Conservation (phyloP, 192 early-diverging fungal genomes). For the Gamsiella multidivaricata region DNA sequence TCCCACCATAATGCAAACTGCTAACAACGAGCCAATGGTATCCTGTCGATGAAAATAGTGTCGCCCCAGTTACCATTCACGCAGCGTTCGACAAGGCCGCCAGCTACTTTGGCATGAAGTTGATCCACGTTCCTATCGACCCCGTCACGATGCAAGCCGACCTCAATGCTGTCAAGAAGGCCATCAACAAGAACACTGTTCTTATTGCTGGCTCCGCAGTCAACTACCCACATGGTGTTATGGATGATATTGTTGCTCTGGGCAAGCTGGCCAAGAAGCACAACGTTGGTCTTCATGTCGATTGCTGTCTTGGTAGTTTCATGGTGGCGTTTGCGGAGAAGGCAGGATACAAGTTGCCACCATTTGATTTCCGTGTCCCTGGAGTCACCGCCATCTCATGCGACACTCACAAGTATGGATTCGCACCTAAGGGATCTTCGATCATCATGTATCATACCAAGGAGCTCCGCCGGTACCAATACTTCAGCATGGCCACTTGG, state of each 20-base stretch:
- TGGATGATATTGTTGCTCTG: conserved; percentile 89
- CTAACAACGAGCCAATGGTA: background rate
- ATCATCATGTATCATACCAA: conserved; percentile 91
- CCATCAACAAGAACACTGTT: conserved; percentile 93
- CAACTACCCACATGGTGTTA: conserved; percentile 93
- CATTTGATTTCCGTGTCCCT: conserved; percentile 89
- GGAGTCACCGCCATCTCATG: conserved; percentile 96
- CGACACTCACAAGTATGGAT: conserved; percentile 99
- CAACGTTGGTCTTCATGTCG: conserved; percentile 92
- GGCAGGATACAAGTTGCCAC: conserved; percentile 86
- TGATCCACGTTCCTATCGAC: conserved; percentile 88
- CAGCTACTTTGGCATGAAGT: conserved; percentile 89
- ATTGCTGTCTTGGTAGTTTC: conserved; percentile 96
- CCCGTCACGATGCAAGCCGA: conserved; percentile 80
- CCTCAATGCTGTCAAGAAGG: conserved; percentile 76
- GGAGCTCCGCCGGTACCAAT: conserved; percentile 88
- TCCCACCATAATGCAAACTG: background rate
- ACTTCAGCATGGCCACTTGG: conserved; percentile 93
- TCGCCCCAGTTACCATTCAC: conserved; percentile 93
- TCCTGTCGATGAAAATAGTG: conserved; percentile 56
- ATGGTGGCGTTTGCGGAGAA: conserved; percentile 94
- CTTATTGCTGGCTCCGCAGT: conserved; percentile 92
- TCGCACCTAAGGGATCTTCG: conserved; percentile 97
- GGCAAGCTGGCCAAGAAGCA: conserved; percentile 81
- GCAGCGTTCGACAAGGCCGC: conserved; percentile 97